Conservation (phyloP, 305 asterid genomes). For the Fraxinus xanthoxyloides region DNA sequence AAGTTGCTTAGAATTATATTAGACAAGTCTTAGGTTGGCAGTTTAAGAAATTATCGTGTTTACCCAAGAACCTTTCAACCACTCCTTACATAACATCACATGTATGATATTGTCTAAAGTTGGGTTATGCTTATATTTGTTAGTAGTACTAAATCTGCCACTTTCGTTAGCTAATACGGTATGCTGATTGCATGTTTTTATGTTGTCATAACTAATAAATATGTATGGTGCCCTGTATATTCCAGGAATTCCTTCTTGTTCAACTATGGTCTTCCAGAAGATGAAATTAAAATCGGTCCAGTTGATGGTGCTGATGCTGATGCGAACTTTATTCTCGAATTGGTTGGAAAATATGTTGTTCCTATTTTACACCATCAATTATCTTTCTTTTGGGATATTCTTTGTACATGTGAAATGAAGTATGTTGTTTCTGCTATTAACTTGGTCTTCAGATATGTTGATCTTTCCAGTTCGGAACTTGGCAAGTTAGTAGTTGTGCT, state of each 20-base stretch:
- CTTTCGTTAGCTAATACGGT: background rate
- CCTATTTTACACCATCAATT: slow-evolving; percentile 79
- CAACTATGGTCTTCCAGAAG: slow-evolving; percentile 66
- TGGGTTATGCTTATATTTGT: background rate
- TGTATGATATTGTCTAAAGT: too few relatives aligned
- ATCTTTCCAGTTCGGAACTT: slow-evolving; percentile 59
- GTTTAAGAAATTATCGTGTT: too few relatives aligned
- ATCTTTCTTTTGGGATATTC: slow-evolving; percentile 73
- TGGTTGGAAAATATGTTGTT: slow-evolving; percentile 81
- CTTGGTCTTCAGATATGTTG: slow-evolving; percentile 64
- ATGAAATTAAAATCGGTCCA: slow-evolving; percentile 33
- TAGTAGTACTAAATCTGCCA: background rate
- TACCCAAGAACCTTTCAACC: too few relatives aligned
- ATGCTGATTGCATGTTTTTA: background rate
- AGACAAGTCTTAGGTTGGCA: too few relatives aligned
- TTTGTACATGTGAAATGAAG: slow-evolving; percentile 74
- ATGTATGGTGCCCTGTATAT: background rate
- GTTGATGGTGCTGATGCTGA: slow-evolving; percentile 60
- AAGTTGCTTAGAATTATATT: too few relatives aligned
- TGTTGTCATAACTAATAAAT: background rate
- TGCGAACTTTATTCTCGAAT: slow-evolving; percentile 69
- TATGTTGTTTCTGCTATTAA: slow-evolving; percentile 70
- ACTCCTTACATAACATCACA: too few relatives aligned
- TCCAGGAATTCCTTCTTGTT: slow-evolving; percentile 78
- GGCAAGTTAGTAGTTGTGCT: slow-evolving; percentile 62